phyloP scores from a whole-genome alignment of 2,329 filamentous ascomycete genomes.

The Eutypa lata region DNA sequence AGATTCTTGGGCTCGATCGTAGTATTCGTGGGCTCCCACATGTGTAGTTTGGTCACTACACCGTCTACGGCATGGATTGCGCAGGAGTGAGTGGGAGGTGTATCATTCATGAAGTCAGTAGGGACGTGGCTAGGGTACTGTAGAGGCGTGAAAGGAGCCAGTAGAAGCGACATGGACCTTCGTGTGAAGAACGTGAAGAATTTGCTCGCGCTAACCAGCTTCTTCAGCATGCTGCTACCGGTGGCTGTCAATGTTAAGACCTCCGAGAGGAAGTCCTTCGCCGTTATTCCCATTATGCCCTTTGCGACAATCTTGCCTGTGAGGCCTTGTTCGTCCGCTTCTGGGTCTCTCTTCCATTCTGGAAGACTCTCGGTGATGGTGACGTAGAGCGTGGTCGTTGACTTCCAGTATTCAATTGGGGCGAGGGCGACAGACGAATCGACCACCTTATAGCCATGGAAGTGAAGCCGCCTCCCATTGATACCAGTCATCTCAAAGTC shows the following conservation, averaged over 20 bases:
- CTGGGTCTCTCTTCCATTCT: slow-evolving; percentile 20
- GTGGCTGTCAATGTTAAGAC: slow-evolving; percentile 51
- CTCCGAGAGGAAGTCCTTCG: slow-evolving; percentile 52
- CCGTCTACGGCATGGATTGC: slow-evolving; percentile 50
- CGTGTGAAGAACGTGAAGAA: slow-evolving; percentile 56
- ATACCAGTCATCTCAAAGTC: slow-evolving; percentile 58
- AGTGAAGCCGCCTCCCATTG: slow-evolving; percentile 50
- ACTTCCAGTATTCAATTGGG: slow-evolving; percentile 55
- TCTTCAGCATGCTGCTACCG: slow-evolving; percentile 43
- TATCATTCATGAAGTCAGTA: slow-evolving; percentile 52
- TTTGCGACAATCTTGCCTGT: slow-evolving; percentile 48
- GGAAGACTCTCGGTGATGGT: slow-evolving; percentile 46
- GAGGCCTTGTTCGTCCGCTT: slow-evolving; percentile 36
- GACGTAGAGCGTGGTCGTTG: slow-evolving; percentile 61
- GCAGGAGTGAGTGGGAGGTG: slow-evolving; percentile 38
- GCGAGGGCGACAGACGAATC: slow-evolving; percentile 58
- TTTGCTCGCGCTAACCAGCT: slow-evolving; percentile 40
- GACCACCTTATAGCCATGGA: slow-evolving; percentile 62
- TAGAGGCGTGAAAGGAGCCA: slow-evolving; percentile 53
- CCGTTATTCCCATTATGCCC: slow-evolving; percentile 56
- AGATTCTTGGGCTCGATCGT: slow-evolving; percentile 43
- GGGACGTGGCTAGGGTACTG: slow-evolving; percentile 50
- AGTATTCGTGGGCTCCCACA: slow-evolving; percentile 51
- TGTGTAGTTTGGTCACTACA: slow-evolving; percentile 49
- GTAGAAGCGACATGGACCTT: slow-evolving; percentile 50